These are phyloP conservation scores for Dothidotthia symphoricarpi DNA, from an alignment of 2,329 filamentous ascomycete species.

Conservation along the genomic window DNA sequence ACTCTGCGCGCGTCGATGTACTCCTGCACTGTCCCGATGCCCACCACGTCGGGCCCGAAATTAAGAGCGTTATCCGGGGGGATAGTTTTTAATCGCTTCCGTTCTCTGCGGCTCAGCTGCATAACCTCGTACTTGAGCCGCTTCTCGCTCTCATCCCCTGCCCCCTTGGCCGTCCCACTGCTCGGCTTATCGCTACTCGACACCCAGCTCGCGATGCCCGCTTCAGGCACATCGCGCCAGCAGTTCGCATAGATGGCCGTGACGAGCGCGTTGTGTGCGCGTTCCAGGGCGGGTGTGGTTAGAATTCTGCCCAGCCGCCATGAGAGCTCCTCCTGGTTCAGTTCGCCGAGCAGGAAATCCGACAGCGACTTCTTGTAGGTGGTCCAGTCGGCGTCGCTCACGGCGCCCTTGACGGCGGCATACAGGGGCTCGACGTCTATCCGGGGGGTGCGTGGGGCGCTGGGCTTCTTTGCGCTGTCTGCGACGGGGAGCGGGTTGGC, in stretches of 20 bases:
- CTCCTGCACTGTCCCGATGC: slow-evolving; percentile 25
- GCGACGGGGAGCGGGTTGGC: slow-evolving; percentile 36
- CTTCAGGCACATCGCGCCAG: slow-evolving; percentile 59
- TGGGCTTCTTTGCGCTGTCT: slow-evolving; percentile 46
- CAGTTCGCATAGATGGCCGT: slow-evolving; percentile 60
- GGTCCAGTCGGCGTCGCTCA: slow-evolving; percentile 58
- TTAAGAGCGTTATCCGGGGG: slow-evolving; percentile 40
- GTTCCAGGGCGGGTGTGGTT: slow-evolving; percentile 53
- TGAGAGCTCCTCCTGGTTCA: slow-evolving; percentile 62
- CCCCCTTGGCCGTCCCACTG: slow-evolving; percentile 65
- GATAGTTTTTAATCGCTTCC: slow-evolving; percentile 58
- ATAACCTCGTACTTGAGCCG: slow-evolving; percentile 64
- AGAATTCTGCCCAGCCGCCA: slow-evolving; percentile 57
- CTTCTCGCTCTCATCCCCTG: slow-evolving; percentile 62
- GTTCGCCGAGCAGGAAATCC: slow-evolving; percentile 58
- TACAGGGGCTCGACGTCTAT: slow-evolving; percentile 64
- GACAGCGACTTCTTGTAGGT: slow-evolving; percentile 60
- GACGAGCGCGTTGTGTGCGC: slow-evolving; percentile 63
- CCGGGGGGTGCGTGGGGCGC: slow-evolving; percentile 55
- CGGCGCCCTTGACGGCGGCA: slow-evolving; percentile 58
- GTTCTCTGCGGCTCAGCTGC: slow-evolving; percentile 59
- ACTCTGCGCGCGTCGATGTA: slow-evolving; percentile 41
- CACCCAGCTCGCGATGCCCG: slow-evolving; percentile 64
- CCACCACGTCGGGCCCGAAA: slow-evolving; percentile 6
- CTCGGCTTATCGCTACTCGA: slow-evolving; percentile 70